These are phyloP conservation scores for Hypoxylon crocopeplum DNA, from an alignment of 495 filamentous ascomycete genomes.

Conservation along the genomic window DNA sequence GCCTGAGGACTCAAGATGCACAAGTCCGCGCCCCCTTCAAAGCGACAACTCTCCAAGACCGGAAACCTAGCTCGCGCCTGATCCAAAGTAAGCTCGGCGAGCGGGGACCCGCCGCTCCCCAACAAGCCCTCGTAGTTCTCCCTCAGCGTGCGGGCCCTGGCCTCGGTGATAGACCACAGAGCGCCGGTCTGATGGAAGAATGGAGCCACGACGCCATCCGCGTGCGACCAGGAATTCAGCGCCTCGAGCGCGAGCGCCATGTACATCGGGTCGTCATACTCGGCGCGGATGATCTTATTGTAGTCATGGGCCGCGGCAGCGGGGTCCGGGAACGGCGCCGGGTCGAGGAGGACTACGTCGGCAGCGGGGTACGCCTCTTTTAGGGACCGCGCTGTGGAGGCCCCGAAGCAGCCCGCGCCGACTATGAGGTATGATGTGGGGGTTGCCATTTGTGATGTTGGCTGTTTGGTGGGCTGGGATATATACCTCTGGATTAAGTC, in stretches of 20 bases:
- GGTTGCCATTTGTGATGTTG: too few species aligned
- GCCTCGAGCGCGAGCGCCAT: conserved; percentile 54
- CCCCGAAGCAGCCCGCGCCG: too few species aligned
- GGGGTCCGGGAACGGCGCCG: too few species aligned
- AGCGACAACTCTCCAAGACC: conserved; percentile 43
- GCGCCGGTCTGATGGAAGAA: conserved; percentile 61
- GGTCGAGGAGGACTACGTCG: too few species aligned
- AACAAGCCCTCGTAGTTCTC: conserved; percentile 54
- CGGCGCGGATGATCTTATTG: too few species aligned
- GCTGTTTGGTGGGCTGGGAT: too few species aligned
- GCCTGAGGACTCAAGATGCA: conserved; percentile 49
- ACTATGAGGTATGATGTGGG: too few species aligned
- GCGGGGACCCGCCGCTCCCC: not conserved
- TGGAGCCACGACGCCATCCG: conserved; percentile 54
- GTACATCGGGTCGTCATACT: too few species aligned
- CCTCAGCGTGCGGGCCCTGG: not conserved
- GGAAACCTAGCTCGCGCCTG: conserved; percentile 50
- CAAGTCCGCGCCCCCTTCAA: conserved; percentile 26
- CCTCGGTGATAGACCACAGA: conserved; percentile 46
- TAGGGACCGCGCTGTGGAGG: too few species aligned
- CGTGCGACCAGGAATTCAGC: conserved; percentile 43
- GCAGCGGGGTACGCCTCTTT: too few species aligned
- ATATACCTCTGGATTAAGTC: too few species aligned
- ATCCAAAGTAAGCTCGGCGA: not conserved
- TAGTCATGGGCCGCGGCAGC: too few species aligned